phyloP scores from a whole-genome alignment of 1,284 basidiomycete species.

The Agaricales sp. region DNA sequence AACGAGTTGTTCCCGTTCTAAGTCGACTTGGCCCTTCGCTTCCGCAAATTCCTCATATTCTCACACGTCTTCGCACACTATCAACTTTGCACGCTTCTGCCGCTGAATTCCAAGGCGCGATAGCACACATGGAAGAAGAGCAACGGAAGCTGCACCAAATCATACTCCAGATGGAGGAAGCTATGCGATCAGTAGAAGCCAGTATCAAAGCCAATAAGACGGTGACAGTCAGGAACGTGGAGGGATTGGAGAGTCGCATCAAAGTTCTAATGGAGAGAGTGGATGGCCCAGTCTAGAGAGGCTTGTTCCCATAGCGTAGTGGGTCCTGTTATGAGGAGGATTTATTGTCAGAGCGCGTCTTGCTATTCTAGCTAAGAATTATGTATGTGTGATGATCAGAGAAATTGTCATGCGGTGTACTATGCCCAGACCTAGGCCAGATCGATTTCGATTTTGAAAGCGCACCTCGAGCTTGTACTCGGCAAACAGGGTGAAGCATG shows the following conservation, averaged over 20 bases:
- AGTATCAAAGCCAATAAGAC: conserved; percentile 71
- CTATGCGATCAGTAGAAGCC: conserved; percentile 62
- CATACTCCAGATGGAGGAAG: conserved; percentile 55
- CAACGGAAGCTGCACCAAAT: conserved; percentile 53
- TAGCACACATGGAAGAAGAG: conserved; percentile 65
- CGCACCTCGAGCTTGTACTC: no score
- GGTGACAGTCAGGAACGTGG: conserved; percentile 64
- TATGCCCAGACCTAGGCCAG: no score
- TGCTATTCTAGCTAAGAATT: no score
- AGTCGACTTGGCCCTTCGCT: conserved; percentile 79
- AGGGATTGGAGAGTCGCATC: conserved; percentile 41
- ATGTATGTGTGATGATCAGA: no score
- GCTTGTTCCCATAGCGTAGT: no score
- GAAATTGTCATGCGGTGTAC: no score
- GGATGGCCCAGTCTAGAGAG: no score
- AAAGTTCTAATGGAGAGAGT: neutral
- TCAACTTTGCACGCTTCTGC: conserved; percentile 78
- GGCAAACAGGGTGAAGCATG: no score
- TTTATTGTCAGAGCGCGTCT: no score
- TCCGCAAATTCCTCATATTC: conserved; percentile 86
- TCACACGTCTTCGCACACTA: conserved; percentile 79
- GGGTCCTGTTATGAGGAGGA: no score
- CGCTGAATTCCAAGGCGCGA: conserved; percentile 60
- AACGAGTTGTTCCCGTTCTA: conserved; percentile 66
- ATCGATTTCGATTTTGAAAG: no score